Percentiles rank a stretch among this genome's conserved stretches.
Evolutionary conservation across 495 filamentous ascomycete genomes (phyloP).

Genomic region (Penicillium bovifimosum): DNA sequence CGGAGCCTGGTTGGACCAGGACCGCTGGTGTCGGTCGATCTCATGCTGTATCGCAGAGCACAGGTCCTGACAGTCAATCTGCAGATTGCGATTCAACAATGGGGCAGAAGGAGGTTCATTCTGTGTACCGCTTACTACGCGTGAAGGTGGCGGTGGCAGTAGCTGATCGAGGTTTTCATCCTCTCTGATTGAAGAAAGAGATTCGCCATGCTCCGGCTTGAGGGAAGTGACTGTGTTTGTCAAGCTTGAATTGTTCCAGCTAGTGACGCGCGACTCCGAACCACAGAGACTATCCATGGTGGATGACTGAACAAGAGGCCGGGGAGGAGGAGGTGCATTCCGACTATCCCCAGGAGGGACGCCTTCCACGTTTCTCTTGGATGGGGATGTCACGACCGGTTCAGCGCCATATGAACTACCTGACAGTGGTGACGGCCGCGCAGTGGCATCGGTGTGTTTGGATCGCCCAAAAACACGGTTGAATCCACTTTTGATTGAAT

Average conservation of each 20-base stretch:
- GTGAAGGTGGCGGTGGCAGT: constrained; percentile 15
- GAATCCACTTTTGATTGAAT: constrained; percentile 55
- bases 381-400: too few species aligned
- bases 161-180: constrained; percentile 44
- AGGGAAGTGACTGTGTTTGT: constrained; percentile 42
- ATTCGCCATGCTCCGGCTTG: constrained; percentile 43
- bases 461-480: constrained; percentile 53
- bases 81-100: too few species aligned
- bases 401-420: neutral
- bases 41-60: constrained; percentile 72
- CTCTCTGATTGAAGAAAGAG: constrained; percentile 64
- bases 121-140: neutral
- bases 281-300: constrained; percentile 45
- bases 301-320: too few species aligned
- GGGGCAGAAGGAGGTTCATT: too few species aligned
- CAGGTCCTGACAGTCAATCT: constrained; percentile 62
- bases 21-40: constrained; percentile 35
- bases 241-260: constrained; percentile 65
- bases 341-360: too few species aligned
- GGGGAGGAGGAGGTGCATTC: too few species aligned
- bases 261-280: constrained; percentile 66
- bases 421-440: constrained; percentile 3
- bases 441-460: constrained; percentile 34
- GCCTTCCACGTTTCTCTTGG: neutral
- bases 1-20: too few species aligned